Evolutionary conservation across 2,329 filamentous ascomycete species (phyloP).

Genomic region (Fusarium dimerum): DNA sequence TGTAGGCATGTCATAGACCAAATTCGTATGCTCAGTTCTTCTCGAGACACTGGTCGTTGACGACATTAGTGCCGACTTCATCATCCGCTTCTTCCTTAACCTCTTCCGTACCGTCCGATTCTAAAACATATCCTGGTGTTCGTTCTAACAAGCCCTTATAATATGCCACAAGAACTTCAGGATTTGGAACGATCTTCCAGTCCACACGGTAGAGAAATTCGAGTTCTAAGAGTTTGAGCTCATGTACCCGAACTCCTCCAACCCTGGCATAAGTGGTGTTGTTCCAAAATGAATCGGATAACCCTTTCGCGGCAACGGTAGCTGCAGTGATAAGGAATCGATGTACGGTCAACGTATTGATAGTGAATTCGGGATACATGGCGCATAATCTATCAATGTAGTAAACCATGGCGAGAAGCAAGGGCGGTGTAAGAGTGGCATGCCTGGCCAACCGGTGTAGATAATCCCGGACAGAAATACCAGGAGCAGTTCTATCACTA

Average conservation of each 20-base stretch:
- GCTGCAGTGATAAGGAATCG: conserved; percentile 95
- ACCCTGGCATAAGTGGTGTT: conserved; percentile 95
- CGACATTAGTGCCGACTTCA: not conserved
- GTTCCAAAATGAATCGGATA: conserved; percentile 98
- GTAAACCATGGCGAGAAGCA: conserved; percentile 98
- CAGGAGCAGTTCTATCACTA: conserved; percentile 63
- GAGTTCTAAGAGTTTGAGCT: conserved; percentile 87
- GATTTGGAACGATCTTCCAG: conserved; percentile 96
- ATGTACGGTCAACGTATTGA: conserved; percentile 94
- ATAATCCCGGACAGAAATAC: conserved; percentile 93
- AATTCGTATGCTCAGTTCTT: not conserved
- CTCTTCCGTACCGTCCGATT: conserved; percentile 39
- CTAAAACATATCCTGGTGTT: conserved; percentile 56
- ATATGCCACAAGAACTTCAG: conserved; percentile 90
- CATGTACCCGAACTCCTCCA: conserved; percentile 85
- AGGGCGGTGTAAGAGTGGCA: conserved; percentile 87
- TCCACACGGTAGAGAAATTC: conserved; percentile 92
- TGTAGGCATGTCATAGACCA: not conserved
- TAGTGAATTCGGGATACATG: conserved; percentile 91
- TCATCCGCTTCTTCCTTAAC: conserved; percentile 21
- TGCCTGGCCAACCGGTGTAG: conserved; percentile 90
- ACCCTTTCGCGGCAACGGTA: conserved; percentile 91
- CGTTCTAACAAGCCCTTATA: conserved; percentile 82
- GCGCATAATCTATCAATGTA: conserved; percentile 96
- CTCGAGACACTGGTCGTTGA: not conserved